Percentiles rank a stretch among this genome's conserved stretches.
Conservation (phyloP, 1,284 basidiomycete genomes). For the Flammula alnicola region DNA sequence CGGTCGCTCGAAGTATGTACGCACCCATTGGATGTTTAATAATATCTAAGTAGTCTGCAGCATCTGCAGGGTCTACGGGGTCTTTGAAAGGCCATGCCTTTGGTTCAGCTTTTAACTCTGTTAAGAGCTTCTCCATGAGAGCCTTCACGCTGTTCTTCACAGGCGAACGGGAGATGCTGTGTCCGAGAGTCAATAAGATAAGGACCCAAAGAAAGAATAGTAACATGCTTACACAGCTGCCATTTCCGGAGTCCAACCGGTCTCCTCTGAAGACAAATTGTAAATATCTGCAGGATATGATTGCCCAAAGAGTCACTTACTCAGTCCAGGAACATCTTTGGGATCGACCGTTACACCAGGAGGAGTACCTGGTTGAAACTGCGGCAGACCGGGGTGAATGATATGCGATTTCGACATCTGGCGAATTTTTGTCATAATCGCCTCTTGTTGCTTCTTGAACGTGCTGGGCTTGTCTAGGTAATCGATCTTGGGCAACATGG, state of each 20-base stretch:
- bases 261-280: constrained; percentile 64
- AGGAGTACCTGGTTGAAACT: constrained; percentile 68
- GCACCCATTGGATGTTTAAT: constrained; percentile 94
- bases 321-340: constrained; percentile 83
- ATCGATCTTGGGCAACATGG: constrained; percentile 89
- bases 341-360: constrained; percentile 62
- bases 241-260: constrained; percentile 93
- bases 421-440: constrained; percentile 88
- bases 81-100: constrained; percentile 87
- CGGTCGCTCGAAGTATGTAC: constrained; percentile 28
- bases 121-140: constrained; percentile 84
- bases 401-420: constrained; percentile 88
- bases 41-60: constrained; percentile 90
- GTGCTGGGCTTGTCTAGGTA: constrained; percentile 87
- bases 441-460: constrained; percentile 85
- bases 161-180: constrained; percentile 43
- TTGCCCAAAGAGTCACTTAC: constrained; percentile 46
- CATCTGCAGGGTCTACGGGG: constrained; percentile 86
- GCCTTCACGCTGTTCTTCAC: constrained; percentile 62
- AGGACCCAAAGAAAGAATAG: neutral
- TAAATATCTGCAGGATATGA: constrained; percentile 4
- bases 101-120: constrained; percentile 82
- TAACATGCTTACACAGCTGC: constrained; percentile 64
- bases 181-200: constrained; percentile 16
- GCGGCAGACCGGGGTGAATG: constrained; percentile 81